Conservation (phyloP, 768 basidiomycete species). For the Leucocoprinus leucothites region DNA sequence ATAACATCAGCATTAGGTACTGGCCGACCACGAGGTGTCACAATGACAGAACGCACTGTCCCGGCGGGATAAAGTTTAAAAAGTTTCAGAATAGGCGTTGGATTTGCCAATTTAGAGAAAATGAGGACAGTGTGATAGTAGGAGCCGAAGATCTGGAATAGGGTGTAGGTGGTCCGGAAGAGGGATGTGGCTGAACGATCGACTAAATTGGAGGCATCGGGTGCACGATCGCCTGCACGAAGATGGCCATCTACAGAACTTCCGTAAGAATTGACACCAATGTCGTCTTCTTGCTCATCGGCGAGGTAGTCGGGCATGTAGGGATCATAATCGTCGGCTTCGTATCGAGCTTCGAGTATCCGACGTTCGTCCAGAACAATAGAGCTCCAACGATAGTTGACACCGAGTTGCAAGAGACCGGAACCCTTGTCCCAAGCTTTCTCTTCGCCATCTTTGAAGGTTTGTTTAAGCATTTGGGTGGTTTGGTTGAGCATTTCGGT, state of each 20-base stretch:
- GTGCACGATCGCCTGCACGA: constrained; percentile 45
- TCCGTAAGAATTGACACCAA: constrained; percentile 21
- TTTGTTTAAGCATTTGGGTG: constrained; percentile 14
- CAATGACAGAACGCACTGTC: constrained; percentile 16
- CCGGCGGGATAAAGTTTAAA: constrained; percentile 14
- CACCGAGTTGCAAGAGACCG: constrained; percentile 39
- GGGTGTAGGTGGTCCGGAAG: constrained; percentile 8
- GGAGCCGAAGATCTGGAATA: constrained; percentile 27
- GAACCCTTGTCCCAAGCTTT: constrained; percentile 20
- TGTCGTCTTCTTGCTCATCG: constrained; percentile 11
- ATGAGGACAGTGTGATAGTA: constrained; percentile 32
- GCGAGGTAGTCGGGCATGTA: constrained; percentile 11
- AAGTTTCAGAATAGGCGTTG: constrained; percentile 10
- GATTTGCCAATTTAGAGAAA: constrained; percentile 21
- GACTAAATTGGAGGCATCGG: constrained; percentile 33
- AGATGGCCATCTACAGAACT: constrained; percentile 17
- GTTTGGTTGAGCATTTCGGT: constrained; percentile 32
- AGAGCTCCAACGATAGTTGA: constrained; percentile 52
- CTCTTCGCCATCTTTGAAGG: constrained; percentile 1
- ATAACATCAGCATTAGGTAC: background rate
- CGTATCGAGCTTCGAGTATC: constrained; percentile 11
- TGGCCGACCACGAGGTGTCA: constrained; percentile 10
- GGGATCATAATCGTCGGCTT: constrained; percentile 15
- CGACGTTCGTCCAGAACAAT: constrained; percentile 42
- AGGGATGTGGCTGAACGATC: constrained; percentile 8